Conservation (phyloP, 768 basidiomycete species). For the Kwoniella shandongensis region DNA sequence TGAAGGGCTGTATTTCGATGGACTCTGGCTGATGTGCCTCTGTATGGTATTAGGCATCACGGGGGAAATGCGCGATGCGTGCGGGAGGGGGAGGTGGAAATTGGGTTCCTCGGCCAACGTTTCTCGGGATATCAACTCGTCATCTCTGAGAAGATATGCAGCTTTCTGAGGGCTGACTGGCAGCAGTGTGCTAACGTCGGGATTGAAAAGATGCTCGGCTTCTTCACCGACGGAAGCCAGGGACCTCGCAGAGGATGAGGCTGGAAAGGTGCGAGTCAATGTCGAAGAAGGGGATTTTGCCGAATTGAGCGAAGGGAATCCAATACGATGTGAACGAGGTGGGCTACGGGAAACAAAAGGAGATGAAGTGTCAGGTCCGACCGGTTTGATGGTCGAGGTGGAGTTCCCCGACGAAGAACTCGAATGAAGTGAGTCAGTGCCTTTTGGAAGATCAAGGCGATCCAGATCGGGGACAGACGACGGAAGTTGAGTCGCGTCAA, state of each 20-base stretch:
- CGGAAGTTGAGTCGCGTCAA: no score
- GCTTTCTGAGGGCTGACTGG: slow-evolving; percentile 23
- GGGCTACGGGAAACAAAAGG: no score
- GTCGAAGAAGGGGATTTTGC: no score
- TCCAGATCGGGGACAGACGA: no score
- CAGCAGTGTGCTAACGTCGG: slow-evolving; percentile 15
- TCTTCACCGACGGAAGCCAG: slow-evolving; percentile 30
- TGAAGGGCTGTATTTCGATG: not conserved
- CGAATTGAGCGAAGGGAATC: no score
- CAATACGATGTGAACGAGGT: no score
- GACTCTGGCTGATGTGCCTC: no score
- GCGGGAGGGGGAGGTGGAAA: slow-evolving; percentile 11
- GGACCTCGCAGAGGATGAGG: slow-evolving; percentile 30
- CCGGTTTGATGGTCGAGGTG: not conserved
- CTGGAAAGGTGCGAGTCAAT: slow-evolving; percentile 28
- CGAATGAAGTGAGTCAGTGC: no score
- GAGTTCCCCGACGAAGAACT: no score
- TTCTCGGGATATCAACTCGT: slow-evolving; percentile 10
- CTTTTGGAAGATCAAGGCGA: no score
- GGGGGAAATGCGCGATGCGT: not conserved
- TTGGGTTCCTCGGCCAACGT: slow-evolving; percentile 4
- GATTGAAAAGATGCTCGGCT: not conserved
- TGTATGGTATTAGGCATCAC: not conserved
- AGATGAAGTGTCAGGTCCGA: no score
- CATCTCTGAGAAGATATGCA: slow-evolving; percentile 13